Percentiles rank a stretch among this genome's conserved stretches.
These are phyloP conservation scores for Suillus fuscotomentosus DNA, from an alignment of 768 basidiomycete species.

Conservation along the genomic window DNA sequence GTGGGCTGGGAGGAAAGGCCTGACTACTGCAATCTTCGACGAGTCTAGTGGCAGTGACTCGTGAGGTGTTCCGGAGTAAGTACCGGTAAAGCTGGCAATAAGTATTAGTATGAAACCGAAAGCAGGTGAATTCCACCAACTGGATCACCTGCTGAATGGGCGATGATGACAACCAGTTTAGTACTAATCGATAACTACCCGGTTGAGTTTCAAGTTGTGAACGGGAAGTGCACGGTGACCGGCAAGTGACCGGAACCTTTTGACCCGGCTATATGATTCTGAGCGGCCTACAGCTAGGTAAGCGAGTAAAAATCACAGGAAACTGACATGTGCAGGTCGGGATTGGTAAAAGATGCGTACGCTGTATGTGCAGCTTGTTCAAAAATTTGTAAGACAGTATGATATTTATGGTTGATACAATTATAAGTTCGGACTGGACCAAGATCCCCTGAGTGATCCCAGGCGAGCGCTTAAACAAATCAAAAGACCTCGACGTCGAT, in stretches of 20 bases:
- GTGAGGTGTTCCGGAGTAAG: not conserved
- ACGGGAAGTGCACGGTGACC: too few species aligned
- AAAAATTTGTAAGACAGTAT: not conserved
- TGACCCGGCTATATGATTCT: not conserved
- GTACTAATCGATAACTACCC: not conserved
- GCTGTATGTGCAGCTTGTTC: not conserved
- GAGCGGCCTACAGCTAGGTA: too few species aligned
- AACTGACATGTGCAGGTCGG: not conserved
- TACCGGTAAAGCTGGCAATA: not conserved
- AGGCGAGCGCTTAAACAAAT: constrained; percentile 1
- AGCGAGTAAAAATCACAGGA: not conserved
- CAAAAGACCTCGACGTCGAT: constrained; percentile 85
- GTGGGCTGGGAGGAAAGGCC: not conserved
- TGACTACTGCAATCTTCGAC: not conserved
- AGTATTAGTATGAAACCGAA: not conserved
- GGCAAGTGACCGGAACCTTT: not conserved
- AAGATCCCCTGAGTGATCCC: not conserved
- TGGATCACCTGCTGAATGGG: not conserved
- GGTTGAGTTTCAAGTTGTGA: not conserved
- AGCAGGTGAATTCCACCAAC: not conserved
- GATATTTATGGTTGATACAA: not conserved
- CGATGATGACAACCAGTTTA: not conserved
- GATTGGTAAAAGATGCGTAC: not conserved
- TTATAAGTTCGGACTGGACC: not conserved
- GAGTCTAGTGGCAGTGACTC: not conserved